These are phyloP conservation scores for Coemansia sp. DNA, from an alignment of 192 early-diverging fungal genomes.

Conservation along the genomic window DNA sequence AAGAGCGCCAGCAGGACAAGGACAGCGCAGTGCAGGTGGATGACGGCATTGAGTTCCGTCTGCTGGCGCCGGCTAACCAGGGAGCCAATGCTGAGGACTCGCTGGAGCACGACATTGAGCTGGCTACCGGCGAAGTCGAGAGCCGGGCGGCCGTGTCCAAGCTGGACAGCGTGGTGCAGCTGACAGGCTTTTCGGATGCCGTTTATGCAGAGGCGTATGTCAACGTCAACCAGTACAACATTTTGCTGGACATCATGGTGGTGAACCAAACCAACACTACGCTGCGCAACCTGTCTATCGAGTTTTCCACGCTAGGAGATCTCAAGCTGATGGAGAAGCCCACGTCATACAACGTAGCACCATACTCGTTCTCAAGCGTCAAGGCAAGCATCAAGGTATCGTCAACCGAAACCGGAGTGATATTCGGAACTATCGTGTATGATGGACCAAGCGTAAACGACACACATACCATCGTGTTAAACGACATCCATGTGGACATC, in stretches of 20 bases:
- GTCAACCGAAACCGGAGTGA: slow-evolving; percentile 96
- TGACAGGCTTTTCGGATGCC: slow-evolving; percentile 96
- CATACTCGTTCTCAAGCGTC: slow-evolving; percentile 90
- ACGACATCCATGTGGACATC: slow-evolving; percentile 98
- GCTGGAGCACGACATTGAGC: slow-evolving; percentile 87
- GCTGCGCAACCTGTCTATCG: slow-evolving; percentile 94
- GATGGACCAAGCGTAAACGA: slow-evolving; percentile 92
- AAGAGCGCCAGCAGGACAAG: slow-evolving; percentile 25
- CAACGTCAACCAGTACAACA: slow-evolving; percentile 96
- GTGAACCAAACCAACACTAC: slow-evolving; percentile 96
- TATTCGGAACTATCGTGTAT: slow-evolving; percentile 98
- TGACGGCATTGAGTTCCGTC: slow-evolving; percentile 84
- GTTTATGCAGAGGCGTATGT: slow-evolving; percentile 99
- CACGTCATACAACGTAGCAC: slow-evolving; percentile 78
- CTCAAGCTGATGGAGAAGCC: slow-evolving; percentile 96
- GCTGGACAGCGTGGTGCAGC: slow-evolving; percentile 89
- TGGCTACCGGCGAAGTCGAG: slow-evolving; percentile 75
- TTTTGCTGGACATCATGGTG: slow-evolving; percentile 91
- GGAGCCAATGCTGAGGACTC: slow-evolving; percentile 55
- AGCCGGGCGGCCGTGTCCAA: slow-evolving; percentile 84
- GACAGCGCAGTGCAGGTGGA: slow-evolving; percentile 73
- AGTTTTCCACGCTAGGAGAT: slow-evolving; percentile 98
- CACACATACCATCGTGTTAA: slow-evolving; percentile 89
- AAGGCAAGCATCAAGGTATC: slow-evolving; percentile 99
- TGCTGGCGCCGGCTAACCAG: slow-evolving; percentile 68